Evolutionary conservation across 2,329 filamentous ascomycete genomes (phyloP), one percentile per base, ranked within the genome.

Genomic region (Penicillium sp.): DNA sequence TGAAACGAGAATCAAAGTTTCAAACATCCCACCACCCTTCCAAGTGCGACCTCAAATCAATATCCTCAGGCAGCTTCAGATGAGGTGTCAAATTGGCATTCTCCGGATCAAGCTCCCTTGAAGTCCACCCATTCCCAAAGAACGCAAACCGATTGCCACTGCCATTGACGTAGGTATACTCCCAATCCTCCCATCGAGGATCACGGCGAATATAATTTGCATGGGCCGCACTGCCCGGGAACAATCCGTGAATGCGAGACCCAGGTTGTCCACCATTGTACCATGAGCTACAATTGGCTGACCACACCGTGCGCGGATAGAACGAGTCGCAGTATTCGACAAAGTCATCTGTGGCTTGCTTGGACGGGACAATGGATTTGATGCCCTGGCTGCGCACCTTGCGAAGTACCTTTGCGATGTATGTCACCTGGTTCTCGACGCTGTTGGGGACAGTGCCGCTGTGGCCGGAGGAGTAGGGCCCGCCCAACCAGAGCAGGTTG

Each of bases 311-410:
- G 14, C 77, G 78, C 0, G 81, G 79, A 64, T 82, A 83, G 69
- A 83, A 84, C 0, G 74, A 73, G 60, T 84, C 82, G 47, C 75
- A 73, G 54, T 77, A 76, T 25, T 74, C 72, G 47, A 75, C 65
- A 45, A 76, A 78, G 28, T 90, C 87, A 42, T 90, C 87, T 0
- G 88, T 77, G 0, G 89, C 89, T 34, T 78, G 76, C 49, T 81
- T 79, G 0, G 81, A 83, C 0, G 88, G 87, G 1, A 73, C 71
- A 5, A 91, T 82, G 0, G 85, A 81, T 67, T 82, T 84, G 74
- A 91, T 89, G 2, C 87, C 87, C 71, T 92, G 87, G 3, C 82
- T 79, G 0, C 82, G 82, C 0, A 86, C 79, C 67, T 92, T 92
- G 49, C 89, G 86, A 0, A 92, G 77, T 1, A 90, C 76, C 66